phyloP scores from a whole-genome alignment of 495 filamentous ascomycete genomes.

The Hyphodiscus hymeniophilus region DNA sequence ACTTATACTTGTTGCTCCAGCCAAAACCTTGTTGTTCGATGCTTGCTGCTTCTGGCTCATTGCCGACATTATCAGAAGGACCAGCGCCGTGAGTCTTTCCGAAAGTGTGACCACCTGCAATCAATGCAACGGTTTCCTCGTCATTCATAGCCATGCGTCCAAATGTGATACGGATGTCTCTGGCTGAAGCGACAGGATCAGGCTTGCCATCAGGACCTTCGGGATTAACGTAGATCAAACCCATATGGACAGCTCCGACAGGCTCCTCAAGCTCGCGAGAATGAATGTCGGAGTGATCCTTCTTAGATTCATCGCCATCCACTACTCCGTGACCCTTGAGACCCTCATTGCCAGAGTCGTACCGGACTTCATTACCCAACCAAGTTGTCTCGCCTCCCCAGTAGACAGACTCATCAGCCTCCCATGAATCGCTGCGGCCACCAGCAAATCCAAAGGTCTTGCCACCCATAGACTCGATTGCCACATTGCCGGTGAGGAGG shows the following conservation, averaged over 20 bases:
- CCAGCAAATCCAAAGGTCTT: slow-evolving; percentile 65
- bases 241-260: slow-evolving; percentile 60
- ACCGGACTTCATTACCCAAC: slow-evolving; percentile 63
- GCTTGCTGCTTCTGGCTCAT: slow-evolving; percentile 52
- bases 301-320: slow-evolving; percentile 36
- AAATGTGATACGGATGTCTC: slow-evolving; percentile 64
- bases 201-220: slow-evolving; percentile 64
- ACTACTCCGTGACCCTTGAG: slow-evolving; percentile 33
- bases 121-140: slow-evolving; percentile 66
- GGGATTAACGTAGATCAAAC: slow-evolving; percentile 70
- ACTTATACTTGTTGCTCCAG: slow-evolving; percentile 50
- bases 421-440: slow-evolving; percentile 60
- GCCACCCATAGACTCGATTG: slow-evolving; percentile 67
- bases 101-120: slow-evolving; percentile 67
- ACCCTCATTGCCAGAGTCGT: slow-evolving; percentile 40
- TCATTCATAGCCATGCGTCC: slow-evolving; percentile 73
- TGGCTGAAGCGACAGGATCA: slow-evolving; percentile 56
- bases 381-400: slow-evolving; percentile 67
- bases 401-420: slow-evolving; percentile 64
- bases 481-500: slow-evolving; percentile 63
- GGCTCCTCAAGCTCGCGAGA: slow-evolving; percentile 54
- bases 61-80: slow-evolving; percentile 46
- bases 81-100: slow-evolving; percentile 70
- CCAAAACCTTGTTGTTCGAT: slow-evolving; percentile 60
- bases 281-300: slow-evolving; percentile 43